Percentiles rank a stretch among this genome's conserved stretches.
phyloP scores from a whole-genome alignment of 2,329 filamentous ascomycete genomes.

The Colletotrichum cereale region DNA sequence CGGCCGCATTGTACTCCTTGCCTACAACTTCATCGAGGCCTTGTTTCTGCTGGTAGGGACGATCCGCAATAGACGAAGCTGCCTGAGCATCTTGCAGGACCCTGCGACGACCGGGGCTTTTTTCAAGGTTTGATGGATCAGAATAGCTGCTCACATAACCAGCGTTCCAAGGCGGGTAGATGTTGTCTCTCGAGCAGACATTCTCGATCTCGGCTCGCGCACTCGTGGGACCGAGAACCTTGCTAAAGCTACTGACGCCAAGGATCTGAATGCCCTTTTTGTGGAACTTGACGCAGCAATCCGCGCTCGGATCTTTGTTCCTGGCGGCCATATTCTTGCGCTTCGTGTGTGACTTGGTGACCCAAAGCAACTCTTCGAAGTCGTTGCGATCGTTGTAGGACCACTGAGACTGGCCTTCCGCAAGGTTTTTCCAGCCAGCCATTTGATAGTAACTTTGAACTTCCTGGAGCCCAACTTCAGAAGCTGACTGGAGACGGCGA shows the following conservation, averaged over 20 bases:
- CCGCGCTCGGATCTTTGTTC: slow-evolving; percentile 19
- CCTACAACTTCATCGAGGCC: not conserved
- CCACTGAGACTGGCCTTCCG: slow-evolving; percentile 3
- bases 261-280: slow-evolving; percentile 31
- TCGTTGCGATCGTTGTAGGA: not conserved
- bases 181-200: slow-evolving; percentile 23
- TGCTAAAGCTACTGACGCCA: slow-evolving; percentile 19
- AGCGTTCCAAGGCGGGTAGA: slow-evolving; percentile 24
- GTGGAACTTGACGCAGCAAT: slow-evolving; percentile 31
- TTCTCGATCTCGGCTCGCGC: slow-evolving; percentile 20
- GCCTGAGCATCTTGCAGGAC: not conserved
- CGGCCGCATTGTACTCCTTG: not conserved
- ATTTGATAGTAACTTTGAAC: not conserved
- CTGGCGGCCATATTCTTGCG: slow-evolving; percentile 18
- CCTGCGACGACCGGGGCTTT: not conserved
- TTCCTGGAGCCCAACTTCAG: not conserved
- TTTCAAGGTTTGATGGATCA: not conserved
- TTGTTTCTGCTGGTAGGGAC: not conserved
- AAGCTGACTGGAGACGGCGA: not conserved
- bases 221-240: slow-evolving; percentile 20
- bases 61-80: not conserved
- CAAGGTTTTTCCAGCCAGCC: not conserved
- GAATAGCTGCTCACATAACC: slow-evolving; percentile 1
- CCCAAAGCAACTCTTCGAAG: slow-evolving; percentile 34
- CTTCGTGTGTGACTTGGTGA: slow-evolving; percentile 29